Conservation (phyloP, 2,329 filamentous ascomycete species). For the Graphiopsis chlorocephala region DNA sequence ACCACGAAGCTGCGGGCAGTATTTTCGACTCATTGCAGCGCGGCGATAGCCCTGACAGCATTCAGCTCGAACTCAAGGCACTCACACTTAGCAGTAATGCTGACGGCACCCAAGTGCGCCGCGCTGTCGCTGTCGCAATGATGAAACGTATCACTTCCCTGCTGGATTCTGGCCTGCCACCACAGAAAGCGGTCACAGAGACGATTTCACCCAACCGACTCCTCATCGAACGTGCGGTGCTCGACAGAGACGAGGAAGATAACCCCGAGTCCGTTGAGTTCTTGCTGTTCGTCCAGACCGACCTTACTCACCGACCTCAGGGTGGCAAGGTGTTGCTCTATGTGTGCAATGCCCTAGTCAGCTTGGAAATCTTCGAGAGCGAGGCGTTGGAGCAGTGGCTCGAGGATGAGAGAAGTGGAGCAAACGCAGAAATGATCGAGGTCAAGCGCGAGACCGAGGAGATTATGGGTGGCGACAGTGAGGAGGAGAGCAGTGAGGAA, state of each 20-base stretch:
- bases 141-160: constrained; percentile 77
- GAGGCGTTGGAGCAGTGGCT: constrained; percentile 89
- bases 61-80: constrained; percentile 90
- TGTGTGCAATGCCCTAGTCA: constrained; percentile 79
- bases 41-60: constrained; percentile 72
- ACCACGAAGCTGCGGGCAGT: constrained; percentile 80
- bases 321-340: constrained; percentile 70
- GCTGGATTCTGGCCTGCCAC: constrained; percentile 42
- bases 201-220: constrained; percentile 54
- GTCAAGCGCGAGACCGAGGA: constrained; percentile 75
- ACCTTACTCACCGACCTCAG: constrained; percentile 64
- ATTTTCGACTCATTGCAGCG: constrained; percentile 81
- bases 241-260: constrained; percentile 46
- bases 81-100: constrained; percentile 89
- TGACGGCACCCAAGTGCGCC: constrained; percentile 81
- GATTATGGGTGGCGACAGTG: constrained; percentile 71
- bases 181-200: constrained; percentile 42
- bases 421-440: constrained; percentile 64
- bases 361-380: constrained; percentile 80
- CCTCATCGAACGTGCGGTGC: constrained; percentile 58
- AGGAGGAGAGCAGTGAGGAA: constrained; percentile 64
- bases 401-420: constrained; percentile 67
- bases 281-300: constrained; percentile 75
- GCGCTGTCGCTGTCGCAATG: constrained; percentile 81
- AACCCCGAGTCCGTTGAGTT: constrained; percentile 81